Base-by-base conservation (phyloP, 2,329 filamentous ascomycete genomes). In the Penicillium sp. region DNA sequence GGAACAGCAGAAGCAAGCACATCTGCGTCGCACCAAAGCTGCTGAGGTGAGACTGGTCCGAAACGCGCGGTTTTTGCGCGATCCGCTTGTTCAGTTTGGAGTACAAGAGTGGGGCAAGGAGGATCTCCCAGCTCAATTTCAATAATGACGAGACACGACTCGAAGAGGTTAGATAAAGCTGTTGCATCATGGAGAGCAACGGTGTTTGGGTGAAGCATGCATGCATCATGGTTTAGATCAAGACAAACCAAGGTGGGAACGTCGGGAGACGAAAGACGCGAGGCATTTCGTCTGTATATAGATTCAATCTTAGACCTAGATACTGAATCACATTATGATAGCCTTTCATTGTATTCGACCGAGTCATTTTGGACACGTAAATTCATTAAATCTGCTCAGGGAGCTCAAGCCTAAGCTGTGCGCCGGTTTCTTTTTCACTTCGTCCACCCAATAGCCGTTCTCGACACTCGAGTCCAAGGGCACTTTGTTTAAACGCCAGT, bases 1-100 rank as follows among this genome's bases (percentile, higher is more conserved):
- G 32, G 69, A 68, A 39, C 70, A 69, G 23, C 59, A 74, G 56
- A 81, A 78, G 69, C 79, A 74, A 54, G 67, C 77, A 54, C 81
- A 87, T 64, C 66, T 93, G 48, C 75, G 83, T 37, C 74, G 77
- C 60, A 93, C 85, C 41, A 87, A 89, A 66, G 89, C 89, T n/a
- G 84, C 87, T 6, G 93, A 98, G 71, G 77, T 98, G 51, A 81
- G 83, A 61, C 75, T 97, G 27, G 84, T 94, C 36, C 76, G 87
- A 53, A 88, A 91, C 62, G 68, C 86, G 43, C 74, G 73, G 39
- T 81, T 82, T 47, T 63, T 96, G 61, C 72, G 81, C 37, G 66
- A 79, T 44, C 90, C 90, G 8, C 67, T 76, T 29, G 67, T 83
- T 7, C 73, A 78, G 51, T 83, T 89, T 67, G 70, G 72, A 48